These are phyloP conservation scores for Madurella mycetomatis DNA, from an alignment of 2,329 filamentous ascomycete genomes.

Conservation along the genomic window DNA sequence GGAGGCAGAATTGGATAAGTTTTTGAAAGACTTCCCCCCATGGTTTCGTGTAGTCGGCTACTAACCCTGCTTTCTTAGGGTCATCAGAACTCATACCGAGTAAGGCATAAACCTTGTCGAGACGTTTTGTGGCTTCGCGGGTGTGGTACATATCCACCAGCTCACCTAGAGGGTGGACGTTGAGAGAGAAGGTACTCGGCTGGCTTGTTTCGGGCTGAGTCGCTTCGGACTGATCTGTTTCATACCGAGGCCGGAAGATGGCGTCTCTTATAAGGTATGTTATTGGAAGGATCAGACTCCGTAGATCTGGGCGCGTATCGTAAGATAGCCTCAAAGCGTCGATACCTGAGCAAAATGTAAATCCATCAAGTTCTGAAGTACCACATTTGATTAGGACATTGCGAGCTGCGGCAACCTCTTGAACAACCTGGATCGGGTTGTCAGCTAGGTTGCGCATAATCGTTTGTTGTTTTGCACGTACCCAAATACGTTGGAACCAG, in stretches of 20 bases:
- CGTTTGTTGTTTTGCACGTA: background rate
- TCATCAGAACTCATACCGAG: background rate
- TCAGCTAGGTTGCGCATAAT: background rate
- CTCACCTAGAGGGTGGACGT: constrained; percentile 10
- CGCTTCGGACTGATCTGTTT: background rate
- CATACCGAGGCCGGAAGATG: constrained; percentile 1
- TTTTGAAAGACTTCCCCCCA: background rate
- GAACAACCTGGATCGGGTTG: background rate
- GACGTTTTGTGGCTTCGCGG: background rate
- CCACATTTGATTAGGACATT: constrained; percentile 2
- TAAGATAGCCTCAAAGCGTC: background rate
- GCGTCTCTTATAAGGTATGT: constrained; percentile 4
- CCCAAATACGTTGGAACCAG: constrained; percentile 6
- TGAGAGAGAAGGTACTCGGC: background rate
- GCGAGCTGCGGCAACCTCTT: constrained; percentile 8
- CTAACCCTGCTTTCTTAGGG: background rate
- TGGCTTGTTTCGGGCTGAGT: background rate
- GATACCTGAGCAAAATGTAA: background rate
- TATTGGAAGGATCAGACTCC: background rate
- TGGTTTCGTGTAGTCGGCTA: background rate
- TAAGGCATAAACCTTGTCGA: background rate
- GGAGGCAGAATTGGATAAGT: background rate
- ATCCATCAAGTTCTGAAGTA: background rate
- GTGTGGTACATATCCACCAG: constrained; percentile 10
- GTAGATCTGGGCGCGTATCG: background rate